Evolutionary conservation across 306 rosid species (phyloP).

Genomic region (Castanea crenata): DNA sequence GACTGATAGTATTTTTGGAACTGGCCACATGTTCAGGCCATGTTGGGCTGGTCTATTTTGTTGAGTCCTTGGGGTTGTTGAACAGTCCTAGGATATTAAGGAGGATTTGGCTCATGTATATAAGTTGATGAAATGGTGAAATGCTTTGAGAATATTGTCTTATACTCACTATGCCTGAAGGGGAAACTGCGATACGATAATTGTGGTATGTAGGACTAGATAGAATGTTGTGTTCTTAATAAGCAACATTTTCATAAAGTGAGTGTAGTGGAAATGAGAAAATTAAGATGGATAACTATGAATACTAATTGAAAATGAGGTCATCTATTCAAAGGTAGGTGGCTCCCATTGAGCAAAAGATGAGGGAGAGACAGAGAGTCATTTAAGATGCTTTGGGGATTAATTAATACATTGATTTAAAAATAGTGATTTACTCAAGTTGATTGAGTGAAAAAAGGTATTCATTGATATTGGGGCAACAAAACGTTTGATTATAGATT

Average conservation of each 20-base stretch:
- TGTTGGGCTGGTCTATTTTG: no score
- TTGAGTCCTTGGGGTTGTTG: no score
- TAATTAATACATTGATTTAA: not conserved
- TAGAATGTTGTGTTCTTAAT: not conserved
- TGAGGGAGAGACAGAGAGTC: not conserved
- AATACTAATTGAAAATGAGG: not conserved
- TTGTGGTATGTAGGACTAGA: not conserved
- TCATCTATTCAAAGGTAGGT: no score
- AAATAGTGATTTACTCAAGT: no score
- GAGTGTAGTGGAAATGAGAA: not conserved
- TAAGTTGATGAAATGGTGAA: no score
- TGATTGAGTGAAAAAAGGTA: not conserved
- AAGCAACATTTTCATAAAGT: not conserved
- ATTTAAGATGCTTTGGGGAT: not conserved
- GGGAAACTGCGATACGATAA: not conserved
- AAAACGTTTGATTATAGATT: not conserved
- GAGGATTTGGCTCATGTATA: no score
- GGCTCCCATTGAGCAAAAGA: no score
- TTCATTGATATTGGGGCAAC: not conserved
- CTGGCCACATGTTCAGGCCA: no score
- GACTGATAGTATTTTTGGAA: no score
- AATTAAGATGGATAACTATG: not conserved
- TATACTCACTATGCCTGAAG: no score
- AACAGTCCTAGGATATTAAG: no score
- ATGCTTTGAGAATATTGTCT: no score